Evolutionary conservation across 164 flowering plant species (phyloP), one percentile per base, ranked within the genome.

Genomic region (Umbellularia californica): DNA sequence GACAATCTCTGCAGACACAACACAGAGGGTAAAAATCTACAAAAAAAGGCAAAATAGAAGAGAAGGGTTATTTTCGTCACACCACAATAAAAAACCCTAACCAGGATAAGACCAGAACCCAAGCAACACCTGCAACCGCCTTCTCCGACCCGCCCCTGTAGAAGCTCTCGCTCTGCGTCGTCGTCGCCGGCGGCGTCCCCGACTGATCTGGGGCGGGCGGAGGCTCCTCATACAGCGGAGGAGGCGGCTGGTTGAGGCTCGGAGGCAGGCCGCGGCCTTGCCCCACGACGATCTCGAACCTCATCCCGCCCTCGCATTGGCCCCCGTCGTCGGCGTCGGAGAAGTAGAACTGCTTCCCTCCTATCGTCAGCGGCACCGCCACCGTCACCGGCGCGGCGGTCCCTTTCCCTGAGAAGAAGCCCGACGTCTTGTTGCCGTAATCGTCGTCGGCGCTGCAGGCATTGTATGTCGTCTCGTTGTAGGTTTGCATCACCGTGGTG

Each of bases 241-340:
- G 97, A 2, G 98, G 98, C 2, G 96, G 96, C 78, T 88, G 94
- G 82, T 87, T 91, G 72, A 94, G 94, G 81, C 85, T 88, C 1
- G 92, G 90, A 9, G 97, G 97, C 66, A 92, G 81, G 9, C 97
- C 98, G n/a, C 62, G 68, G 10, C 97, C 98, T 47, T 75, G 85
- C 2, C 69, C 70, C 51, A 94, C 97, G 14, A 33, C 25, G 81
- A 94, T 88, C 83, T 78, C 77, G 74, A 94, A 92, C 22, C 84
- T 83, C 94, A 94, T 82, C 50, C 97, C 97, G 0, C 80, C 77
- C 69, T 58, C 81, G 79, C 98, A 92, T 79, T 89, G 93, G 3
- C 62, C 71, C 22, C 97, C 95, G 75, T 88, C 93, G 51, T 81
- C 81, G 0, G 86, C 88, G 76, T 82, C 91, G 52, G 98, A 92